phyloP scores from a whole-genome alignment of 441 rosid genomes.

The Gossypium trilobum region DNA sequence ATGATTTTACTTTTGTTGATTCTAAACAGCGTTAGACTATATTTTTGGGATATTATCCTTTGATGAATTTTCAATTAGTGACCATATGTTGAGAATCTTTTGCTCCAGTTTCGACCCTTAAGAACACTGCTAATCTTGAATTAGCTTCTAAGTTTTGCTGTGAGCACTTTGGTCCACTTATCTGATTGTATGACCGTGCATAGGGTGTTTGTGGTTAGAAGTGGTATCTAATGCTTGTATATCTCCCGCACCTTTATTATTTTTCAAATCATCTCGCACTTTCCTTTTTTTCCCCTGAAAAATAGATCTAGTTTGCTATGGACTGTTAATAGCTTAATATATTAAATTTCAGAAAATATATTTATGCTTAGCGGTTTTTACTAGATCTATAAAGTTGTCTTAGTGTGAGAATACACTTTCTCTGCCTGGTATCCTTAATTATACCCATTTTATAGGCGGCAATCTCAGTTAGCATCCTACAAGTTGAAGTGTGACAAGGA shows the following conservation, averaged over 20 bases:
- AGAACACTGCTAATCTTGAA: not conserved
- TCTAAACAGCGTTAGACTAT: not conserved
- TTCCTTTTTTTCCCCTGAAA: not conserved
- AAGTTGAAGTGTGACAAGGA: slow-evolving; percentile 94
- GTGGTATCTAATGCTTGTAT: not conserved
- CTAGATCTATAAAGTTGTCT: not conserved
- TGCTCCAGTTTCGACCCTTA: not conserved
- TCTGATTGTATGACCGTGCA: not conserved
- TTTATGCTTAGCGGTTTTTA: not conserved
- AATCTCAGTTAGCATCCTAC: slow-evolving; percentile 57
- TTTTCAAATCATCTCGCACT: not conserved
- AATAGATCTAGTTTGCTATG: not conserved
- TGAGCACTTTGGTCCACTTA: not conserved
- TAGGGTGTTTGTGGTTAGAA: not conserved
- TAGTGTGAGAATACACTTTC: not conserved
- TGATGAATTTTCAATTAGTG: not conserved
- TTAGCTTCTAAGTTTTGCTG: not conserved
- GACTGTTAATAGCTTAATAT: not conserved
- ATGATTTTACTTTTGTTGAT: not conserved
- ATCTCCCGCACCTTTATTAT: not conserved
- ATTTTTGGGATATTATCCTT: not conserved
- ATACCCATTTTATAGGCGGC: slow-evolving; percentile 50
- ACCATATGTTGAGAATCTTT: not conserved
- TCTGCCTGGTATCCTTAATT: slow-evolving; percentile 8
- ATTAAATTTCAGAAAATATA: not conserved